Evolutionary conservation across 805 yeast genomes (phyloP).

Genomic region (Zygotorulaspora danielsina): DNA sequence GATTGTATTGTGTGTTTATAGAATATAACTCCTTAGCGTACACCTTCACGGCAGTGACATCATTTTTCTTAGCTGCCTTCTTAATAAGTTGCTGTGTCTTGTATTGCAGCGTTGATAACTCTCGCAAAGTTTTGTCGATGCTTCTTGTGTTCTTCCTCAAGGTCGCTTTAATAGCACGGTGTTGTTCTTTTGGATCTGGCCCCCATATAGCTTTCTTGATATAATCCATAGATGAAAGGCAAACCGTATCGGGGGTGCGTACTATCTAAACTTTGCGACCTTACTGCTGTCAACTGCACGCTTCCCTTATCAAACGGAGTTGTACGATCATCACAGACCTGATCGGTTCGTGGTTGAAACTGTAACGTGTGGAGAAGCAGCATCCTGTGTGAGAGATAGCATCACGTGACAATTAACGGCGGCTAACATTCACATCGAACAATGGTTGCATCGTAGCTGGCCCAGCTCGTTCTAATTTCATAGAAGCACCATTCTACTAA

Average conservation of each 20-base stretch:
- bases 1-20: slow-evolving; percentile 65
- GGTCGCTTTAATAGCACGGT: slow-evolving; percentile 67
- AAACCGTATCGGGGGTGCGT: background rate
- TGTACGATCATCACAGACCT: too few species aligned
- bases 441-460: too few species aligned
- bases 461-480: too few species aligned
- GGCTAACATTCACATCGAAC: too few species aligned
- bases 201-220: slow-evolving; percentile 90
- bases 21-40: slow-evolving; percentile 80
- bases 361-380: too few species aligned
- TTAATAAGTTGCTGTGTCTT: slow-evolving; percentile 77
- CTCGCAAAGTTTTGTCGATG: slow-evolving; percentile 58
- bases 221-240: slow-evolving; percentile 56
- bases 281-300: too few species aligned
- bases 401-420: too few species aligned
- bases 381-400: too few species aligned
- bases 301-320: background rate
- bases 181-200: slow-evolving; percentile 90
- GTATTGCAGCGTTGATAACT: slow-evolving; percentile 61
- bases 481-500: too few species aligned
- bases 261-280: too few species aligned
- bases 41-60: slow-evolving; percentile 64
- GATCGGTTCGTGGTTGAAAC: too few species aligned
- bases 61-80: slow-evolving; percentile 70
- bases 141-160: slow-evolving; percentile 82